phyloP scores from a whole-genome alignment of 202 grass and related monocot species.

The Brachypodium distachyon region DNA sequence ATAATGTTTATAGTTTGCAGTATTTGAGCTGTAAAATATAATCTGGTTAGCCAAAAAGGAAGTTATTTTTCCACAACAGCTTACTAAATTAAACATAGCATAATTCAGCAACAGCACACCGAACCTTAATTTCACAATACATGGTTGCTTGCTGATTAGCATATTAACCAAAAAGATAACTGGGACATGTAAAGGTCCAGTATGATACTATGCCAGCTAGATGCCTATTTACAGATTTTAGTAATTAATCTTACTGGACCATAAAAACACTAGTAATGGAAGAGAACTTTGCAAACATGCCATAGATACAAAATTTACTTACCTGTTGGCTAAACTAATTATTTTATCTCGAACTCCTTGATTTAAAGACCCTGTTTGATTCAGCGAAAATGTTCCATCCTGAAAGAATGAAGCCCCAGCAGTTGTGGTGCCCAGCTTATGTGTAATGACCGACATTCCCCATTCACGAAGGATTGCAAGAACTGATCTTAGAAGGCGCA shows the following conservation, averaged over 20 bases:
- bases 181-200: too few relatives aligned
- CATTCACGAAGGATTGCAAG: conserved; percentile 72
- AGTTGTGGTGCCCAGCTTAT: conserved; percentile 49
- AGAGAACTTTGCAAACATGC: background rate
- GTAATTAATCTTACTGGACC: background rate
- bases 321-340: conserved; percentile 83
- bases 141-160: background rate
- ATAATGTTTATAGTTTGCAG: background rate
- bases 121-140: background rate
- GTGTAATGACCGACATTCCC: conserved; percentile 59
- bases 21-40: background rate
- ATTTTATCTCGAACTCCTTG: conserved; percentile 76
- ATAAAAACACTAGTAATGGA: background rate
- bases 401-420: conserved; percentile 55
- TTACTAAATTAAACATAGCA: background rate
- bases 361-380: conserved; percentile 43
- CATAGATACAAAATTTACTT: background rate
- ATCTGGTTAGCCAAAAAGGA: background rate
- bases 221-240: background rate
- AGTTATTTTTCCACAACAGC: background rate
- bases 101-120: background rate
- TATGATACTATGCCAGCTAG: background rate
- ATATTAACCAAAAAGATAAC: background rate
- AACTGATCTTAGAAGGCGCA: conserved; percentile 82
- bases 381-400: conserved; percentile 53